These are phyloP conservation scores for Echites panduratus DNA, from an alignment of 257 asterid genomes.

Conservation along the genomic window DNA sequence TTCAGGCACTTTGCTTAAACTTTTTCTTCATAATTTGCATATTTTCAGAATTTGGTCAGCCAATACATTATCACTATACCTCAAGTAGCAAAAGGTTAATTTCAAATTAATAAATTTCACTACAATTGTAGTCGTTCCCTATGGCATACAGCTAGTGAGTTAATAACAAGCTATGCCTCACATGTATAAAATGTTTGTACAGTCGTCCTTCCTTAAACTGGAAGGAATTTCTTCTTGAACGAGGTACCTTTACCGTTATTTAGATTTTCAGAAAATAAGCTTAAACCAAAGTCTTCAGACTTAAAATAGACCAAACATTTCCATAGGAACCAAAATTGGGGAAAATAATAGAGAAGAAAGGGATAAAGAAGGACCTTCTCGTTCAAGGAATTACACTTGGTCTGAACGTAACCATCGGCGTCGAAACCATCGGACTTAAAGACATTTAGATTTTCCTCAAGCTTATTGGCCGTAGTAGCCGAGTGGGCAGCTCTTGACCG, in stretches of 20 bases:
- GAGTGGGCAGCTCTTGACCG: constrained; percentile 61
- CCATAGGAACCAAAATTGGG: not conserved
- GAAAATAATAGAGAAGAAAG: not conserved
- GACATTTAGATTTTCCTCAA: constrained; percentile 87
- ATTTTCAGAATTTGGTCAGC: not conserved
- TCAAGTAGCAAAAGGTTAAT: not conserved
- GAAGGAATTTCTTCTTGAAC: not conserved
- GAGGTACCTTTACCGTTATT: not conserved
- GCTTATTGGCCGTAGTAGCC: constrained; percentile 56
- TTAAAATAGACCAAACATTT: not conserved
- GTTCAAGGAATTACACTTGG: constrained; percentile 81
- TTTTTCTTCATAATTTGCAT: not conserved
- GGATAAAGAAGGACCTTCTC: constrained; percentile 57
- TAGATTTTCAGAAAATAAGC: not conserved
- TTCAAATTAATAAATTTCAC: not conserved
- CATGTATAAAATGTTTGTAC: not conserved
- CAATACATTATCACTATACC: not conserved
- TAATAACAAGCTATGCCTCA: not conserved
- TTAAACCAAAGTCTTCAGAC: not conserved
- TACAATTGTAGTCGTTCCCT: not conserved
- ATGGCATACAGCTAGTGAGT: not conserved
- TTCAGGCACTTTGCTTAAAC: not conserved
- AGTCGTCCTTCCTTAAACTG: not conserved
- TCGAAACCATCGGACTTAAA: constrained; percentile 90
- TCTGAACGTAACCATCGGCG: constrained; percentile 78